These are phyloP conservation scores for Diaporthe citrichinensis DNA, from an alignment of 2,329 filamentous ascomycete genomes.

Conservation along the genomic window DNA sequence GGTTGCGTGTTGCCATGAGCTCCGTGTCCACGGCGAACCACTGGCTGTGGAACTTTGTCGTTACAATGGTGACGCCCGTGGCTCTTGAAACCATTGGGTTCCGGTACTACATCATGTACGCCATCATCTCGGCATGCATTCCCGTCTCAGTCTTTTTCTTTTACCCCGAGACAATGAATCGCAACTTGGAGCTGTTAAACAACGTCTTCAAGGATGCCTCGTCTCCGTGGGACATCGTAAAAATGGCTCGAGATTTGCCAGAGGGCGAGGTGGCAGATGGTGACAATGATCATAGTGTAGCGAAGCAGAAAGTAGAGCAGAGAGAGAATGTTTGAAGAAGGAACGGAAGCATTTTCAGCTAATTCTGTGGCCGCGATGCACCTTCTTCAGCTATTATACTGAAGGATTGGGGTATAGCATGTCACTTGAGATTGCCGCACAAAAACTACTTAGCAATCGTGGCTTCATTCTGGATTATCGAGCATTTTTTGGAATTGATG, in stretches of 20 bases:
- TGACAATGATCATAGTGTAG: not conserved
- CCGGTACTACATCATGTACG: slow-evolving; percentile 56
- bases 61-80: slow-evolving; percentile 56
- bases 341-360: not conserved
- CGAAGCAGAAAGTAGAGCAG: slow-evolving; percentile 9
- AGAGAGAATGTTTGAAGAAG: slow-evolving; percentile 7
- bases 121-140: slow-evolving; percentile 58
- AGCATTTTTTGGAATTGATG: not conserved
- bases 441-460: not conserved
- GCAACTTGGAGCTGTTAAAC: slow-evolving; percentile 61
- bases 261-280: slow-evolving; percentile 15
- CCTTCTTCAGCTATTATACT: not conserved
- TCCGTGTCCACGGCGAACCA: slow-evolving; percentile 74
- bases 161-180: slow-evolving; percentile 65
- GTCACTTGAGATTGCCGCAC: not conserved
- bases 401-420: not conserved
- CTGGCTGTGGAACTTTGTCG: slow-evolving; percentile 59
- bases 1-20: slow-evolving; percentile 62
- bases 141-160: slow-evolving; percentile 59
- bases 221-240: slow-evolving; percentile 52
- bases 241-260: slow-evolving; percentile 25
- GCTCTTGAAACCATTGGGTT: slow-evolving; percentile 55
- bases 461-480: not conserved
- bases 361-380: not conserved
- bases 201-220: slow-evolving; percentile 57